Evolutionary conservation across 2,329 filamentous ascomycete species (phyloP).

Genomic region (Xylaria sp.): DNA sequence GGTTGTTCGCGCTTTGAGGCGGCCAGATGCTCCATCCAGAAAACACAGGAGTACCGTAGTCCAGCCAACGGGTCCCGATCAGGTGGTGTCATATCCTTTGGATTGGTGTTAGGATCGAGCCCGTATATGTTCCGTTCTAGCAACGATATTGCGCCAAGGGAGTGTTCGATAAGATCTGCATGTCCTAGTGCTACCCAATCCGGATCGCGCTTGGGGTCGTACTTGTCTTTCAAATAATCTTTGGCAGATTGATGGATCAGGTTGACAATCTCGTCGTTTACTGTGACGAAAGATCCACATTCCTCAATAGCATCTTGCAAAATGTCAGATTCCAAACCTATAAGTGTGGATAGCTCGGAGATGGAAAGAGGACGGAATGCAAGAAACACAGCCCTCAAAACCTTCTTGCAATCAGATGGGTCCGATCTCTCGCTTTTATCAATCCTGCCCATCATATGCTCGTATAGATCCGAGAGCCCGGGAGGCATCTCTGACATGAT

Average conservation of each 20-base stretch:
- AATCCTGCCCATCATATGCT: conserved; percentile 19
- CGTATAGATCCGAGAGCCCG: conserved; percentile 14
- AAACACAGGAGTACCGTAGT: conserved; percentile 14
- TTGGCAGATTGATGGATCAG: conserved; percentile 25
- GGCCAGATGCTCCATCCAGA: conserved; percentile 14
- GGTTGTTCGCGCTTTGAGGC: neutral
- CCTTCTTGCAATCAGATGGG: conserved; percentile 10
- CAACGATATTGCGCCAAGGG: conserved; percentile 8
- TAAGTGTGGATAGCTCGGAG: conserved; percentile 8
- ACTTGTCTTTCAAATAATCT: conserved; percentile 14
- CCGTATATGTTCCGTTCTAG: conserved; percentile 8
- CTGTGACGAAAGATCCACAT: conserved; percentile 14
- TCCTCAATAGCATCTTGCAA: neutral
- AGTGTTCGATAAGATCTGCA: neutral
- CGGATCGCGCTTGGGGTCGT: neutral
- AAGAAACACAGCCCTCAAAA: conserved; percentile 11
- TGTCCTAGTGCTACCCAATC: conserved; percentile 1
- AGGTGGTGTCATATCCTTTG: neutral
- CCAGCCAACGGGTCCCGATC: conserved; percentile 11
- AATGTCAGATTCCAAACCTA: neutral
- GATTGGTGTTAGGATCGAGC: neutral
- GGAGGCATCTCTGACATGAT: conserved; percentile 6
- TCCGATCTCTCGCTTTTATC: neutral
- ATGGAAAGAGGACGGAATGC: conserved; percentile 15
- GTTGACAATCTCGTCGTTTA: conserved; percentile 1